Evolutionary conservation across 2,329 filamentous ascomycete species (phyloP).

Genomic region (Gremmenia infestans): DNA sequence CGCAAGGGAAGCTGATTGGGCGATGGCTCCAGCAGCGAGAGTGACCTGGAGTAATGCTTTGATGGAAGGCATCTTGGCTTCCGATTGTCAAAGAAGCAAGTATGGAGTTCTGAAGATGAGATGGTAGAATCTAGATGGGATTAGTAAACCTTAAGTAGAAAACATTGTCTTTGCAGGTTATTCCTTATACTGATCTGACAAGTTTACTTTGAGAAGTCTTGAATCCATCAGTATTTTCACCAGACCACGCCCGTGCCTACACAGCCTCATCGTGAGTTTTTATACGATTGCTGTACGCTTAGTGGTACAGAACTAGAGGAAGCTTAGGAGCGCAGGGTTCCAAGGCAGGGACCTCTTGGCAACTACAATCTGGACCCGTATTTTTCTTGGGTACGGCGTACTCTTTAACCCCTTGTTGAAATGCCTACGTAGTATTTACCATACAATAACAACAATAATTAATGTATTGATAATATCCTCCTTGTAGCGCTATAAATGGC

Average conservation of each 20-base stretch:
- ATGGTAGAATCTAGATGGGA: neutral
- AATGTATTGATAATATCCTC: too few relatives aligned
- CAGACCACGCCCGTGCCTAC: neutral
- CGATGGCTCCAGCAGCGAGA: slow-evolving; percentile 2
- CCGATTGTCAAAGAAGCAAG: neutral
- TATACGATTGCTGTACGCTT: neutral
- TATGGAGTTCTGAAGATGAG: neutral
- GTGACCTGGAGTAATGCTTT: neutral
- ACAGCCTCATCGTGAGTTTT: neutral
- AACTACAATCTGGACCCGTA: neutral
- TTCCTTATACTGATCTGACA: neutral
- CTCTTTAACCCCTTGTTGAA: too few relatives aligned
- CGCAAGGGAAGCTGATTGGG: neutral
- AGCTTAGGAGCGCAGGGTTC: neutral
- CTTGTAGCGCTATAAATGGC: too few relatives aligned
- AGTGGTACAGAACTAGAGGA: neutral
- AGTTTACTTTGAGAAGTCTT: neutral
- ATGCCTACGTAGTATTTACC: too few relatives aligned
- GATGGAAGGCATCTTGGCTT: slow-evolving; percentile 1
- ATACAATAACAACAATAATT: too few relatives aligned
- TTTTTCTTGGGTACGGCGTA: too few relatives aligned
- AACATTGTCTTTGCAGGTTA: neutral
- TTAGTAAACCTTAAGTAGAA: neutral
- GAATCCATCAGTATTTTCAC: neutral
- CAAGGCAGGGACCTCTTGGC: neutral